These are phyloP conservation scores for Nicotiana benthamiana DNA, from an alignment of 257 asterid species.

Conservation along the genomic window DNA sequence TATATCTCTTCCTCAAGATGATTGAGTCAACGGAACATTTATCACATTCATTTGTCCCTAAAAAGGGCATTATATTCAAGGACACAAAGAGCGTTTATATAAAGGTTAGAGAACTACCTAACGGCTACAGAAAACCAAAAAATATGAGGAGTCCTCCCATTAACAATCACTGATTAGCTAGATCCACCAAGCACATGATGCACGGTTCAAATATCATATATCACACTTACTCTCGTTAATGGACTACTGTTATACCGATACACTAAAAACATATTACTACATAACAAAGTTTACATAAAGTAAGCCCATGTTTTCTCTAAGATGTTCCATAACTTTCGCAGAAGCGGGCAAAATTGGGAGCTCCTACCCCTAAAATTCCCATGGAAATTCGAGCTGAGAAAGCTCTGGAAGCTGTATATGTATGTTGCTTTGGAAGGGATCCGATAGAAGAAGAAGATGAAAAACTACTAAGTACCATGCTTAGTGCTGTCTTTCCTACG, in stretches of 20 bases:
- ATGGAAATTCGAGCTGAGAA: conserved; percentile 82
- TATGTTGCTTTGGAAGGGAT: conserved; percentile 70
- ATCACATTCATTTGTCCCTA: neutral
- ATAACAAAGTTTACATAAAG: neutral
- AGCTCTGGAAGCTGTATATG: conserved; percentile 80
- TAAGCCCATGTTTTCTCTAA: neutral
- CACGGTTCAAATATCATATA: neutral
- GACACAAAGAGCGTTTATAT: neutral
- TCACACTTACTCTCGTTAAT: neutral
- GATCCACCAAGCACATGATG: neutral
- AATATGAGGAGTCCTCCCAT: neutral
- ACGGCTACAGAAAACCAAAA: neutral
- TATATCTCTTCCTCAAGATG: neutral
- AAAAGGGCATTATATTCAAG: neutral
- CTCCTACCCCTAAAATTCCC: conserved; percentile 54
- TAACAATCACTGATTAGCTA: neutral
- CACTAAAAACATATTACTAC: neutral
- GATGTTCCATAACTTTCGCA: conserved; percentile 17
- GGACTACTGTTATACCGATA: neutral
- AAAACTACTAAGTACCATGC: conserved; percentile 47
- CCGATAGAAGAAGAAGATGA: conserved; percentile 67
- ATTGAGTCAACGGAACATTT: neutral
- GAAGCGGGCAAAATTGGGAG: conserved; percentile 52
- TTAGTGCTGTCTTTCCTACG: conserved; percentile 64
- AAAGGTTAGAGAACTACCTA: neutral